These are phyloP conservation scores for Kodamaea arcana DNA, from an alignment of 1,139 yeast species.

Conservation along the genomic window DNA sequence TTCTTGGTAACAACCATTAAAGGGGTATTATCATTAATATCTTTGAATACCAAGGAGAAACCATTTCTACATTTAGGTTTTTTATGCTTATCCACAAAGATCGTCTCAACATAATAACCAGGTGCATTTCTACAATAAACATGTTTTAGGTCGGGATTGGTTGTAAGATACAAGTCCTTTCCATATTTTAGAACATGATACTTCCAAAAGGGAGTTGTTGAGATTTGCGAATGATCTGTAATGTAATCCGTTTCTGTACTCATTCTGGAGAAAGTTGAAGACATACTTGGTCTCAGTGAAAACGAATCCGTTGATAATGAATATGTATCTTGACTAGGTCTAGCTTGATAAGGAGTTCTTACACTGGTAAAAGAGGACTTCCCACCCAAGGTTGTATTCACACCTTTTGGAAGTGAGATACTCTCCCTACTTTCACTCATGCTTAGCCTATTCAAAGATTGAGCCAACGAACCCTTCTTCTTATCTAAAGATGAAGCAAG, in stretches of 20 bases:
- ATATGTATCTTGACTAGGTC: neutral
- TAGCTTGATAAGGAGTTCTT: neutral
- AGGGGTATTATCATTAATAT: constrained; percentile 23
- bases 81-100: constrained; percentile 13
- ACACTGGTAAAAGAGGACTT: neutral
- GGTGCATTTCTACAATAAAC: constrained; percentile 55
- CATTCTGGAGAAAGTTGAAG: constrained; percentile 9
- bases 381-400: no score
- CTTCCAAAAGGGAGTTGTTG: constrained; percentile 49
- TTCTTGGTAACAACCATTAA: constrained; percentile 28
- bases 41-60: constrained; percentile 30
- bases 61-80: constrained; percentile 17
- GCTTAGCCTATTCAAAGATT: constrained; percentile 8
- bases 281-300: constrained; percentile 8
- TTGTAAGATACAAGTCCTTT: constrained; percentile 49
- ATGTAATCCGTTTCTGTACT: constrained; percentile 11
- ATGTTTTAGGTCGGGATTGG: constrained; percentile 56
- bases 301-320: neutral
- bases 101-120: constrained; percentile 48
- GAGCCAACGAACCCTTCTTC: constrained; percentile 8
- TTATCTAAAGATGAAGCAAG: constrained; percentile 4
- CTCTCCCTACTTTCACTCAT: neutral
- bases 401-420: no score
- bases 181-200: constrained; percentile 53
- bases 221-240: constrained; percentile 7